Evolutionary conservation across 331 rosid species (phyloP).

Genomic region (Quercus phellos): DNA sequence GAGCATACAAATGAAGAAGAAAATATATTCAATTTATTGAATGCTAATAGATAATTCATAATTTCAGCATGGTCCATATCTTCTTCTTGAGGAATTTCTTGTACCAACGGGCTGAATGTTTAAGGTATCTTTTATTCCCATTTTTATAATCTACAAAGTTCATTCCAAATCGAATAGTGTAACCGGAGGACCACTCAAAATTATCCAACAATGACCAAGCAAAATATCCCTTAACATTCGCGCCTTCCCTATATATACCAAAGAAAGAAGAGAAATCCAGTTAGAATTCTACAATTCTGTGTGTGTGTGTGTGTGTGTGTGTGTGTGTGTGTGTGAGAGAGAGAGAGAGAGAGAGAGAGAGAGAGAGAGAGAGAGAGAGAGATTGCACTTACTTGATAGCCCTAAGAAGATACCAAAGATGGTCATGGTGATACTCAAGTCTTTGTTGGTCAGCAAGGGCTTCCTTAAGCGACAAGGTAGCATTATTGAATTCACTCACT

Average conservation of each 20-base stretch:
- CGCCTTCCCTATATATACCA: background rate
- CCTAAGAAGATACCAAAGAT: conserved; percentile 26
- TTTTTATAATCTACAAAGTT: background rate
- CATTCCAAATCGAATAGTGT: background rate
- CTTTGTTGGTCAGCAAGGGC: conserved; percentile 30
- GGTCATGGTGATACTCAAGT: conserved; percentile 28
- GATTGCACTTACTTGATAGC: conserved; percentile 33
- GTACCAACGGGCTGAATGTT: background rate
- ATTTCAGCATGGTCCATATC: too few relatives aligned
- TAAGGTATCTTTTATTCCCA: background rate
- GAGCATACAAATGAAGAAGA: too few relatives aligned
- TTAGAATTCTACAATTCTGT: too few relatives aligned
- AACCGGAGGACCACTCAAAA: background rate
- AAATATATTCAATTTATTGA: too few relatives aligned
- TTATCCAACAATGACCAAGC: background rate
- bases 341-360: too few relatives aligned
- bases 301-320: too few relatives aligned
- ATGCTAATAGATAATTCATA: too few relatives aligned
- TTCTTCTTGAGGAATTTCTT: background rate
- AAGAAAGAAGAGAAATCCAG: background rate
- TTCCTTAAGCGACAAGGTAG: conserved; percentile 18
- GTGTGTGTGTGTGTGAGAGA: too few relatives aligned
- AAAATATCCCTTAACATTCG: background rate
- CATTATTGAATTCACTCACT: conserved; percentile 42
- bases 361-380: too few relatives aligned